A percentile compares a stretch with the other conserved stretches of the same genome.
Evolutionary conservation across 148 eudicot genomes (phyloP).

Genomic region (Nepenthes gracilis): DNA sequence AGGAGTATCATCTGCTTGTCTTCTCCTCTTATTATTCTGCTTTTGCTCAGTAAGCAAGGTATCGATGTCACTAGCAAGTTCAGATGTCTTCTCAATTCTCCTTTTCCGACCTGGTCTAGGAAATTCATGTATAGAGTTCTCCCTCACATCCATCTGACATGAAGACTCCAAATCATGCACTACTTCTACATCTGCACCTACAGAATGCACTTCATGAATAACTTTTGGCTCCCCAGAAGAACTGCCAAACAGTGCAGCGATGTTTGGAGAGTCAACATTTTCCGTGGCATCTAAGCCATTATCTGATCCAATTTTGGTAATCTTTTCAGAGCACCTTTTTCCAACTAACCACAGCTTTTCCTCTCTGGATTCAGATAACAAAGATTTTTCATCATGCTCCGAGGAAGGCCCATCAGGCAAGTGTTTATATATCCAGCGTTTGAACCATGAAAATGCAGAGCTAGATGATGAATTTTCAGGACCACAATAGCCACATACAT

Average conservation of each 20-base stretch:
- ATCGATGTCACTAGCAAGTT: too few species aligned
- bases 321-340: slow-evolving; percentile 4
- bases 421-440: slow-evolving; percentile 34
- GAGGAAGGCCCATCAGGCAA: slow-evolving; percentile 13
- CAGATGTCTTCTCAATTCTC: too few species aligned
- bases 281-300: slow-evolving; percentile 2
- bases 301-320: slow-evolving; percentile 3
- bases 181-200: slow-evolving; percentile 12
- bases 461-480: slow-evolving; percentile 30
- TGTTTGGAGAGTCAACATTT: slow-evolving; percentile 1
- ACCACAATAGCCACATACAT: slow-evolving; percentile 11
- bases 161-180: slow-evolving; percentile 1
- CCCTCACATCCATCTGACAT: too few species aligned
- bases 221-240: slow-evolving; percentile 30
- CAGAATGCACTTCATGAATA: slow-evolving; percentile 34
- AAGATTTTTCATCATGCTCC: slow-evolving; percentile 11
- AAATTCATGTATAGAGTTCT: too few species aligned
- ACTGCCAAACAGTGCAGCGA: slow-evolving; percentile 6
- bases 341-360: slow-evolving; percentile 3
- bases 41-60: too few species aligned
- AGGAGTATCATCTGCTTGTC: too few species aligned
- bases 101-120: too few species aligned
- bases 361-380: slow-evolving; percentile 3
- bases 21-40: too few species aligned
- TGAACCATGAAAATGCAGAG: slow-evolving; percentile 57